A percentile compares a stretch with the other conserved stretches of the same genome.
These are phyloP conservation scores for Glycine soja DNA, from an alignment of 306 rosid species.

Conservation along the genomic window DNA sequence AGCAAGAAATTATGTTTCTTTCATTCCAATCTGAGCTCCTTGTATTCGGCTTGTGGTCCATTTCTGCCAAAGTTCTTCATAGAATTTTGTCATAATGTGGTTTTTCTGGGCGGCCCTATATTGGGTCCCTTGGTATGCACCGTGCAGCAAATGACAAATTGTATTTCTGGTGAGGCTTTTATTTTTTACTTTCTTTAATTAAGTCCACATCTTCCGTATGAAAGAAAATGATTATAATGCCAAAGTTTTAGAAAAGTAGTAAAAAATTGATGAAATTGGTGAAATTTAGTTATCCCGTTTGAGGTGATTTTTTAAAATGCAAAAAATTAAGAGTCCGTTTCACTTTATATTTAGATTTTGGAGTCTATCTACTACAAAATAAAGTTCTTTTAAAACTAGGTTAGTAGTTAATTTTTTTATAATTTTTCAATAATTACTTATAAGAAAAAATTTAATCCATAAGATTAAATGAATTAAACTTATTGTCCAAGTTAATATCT, in stretches of 20 bases:
- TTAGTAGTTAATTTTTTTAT: no score
- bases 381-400: no score
- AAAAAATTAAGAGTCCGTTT: no score
- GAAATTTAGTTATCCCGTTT: neutral
- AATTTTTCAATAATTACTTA: no score
- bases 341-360: no score
- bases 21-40: neutral
- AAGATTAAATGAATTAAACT: no score
- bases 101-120: no score
- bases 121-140: neutral
- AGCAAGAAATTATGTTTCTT: neutral
- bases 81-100: constrained; percentile 14
- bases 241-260: neutral
- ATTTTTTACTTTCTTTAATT: constrained; percentile 24
- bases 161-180: neutral
- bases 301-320: no score
- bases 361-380: no score
- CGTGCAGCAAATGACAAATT: constrained; percentile 11
- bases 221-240: no score
- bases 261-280: neutral
- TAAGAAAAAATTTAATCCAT: no score
- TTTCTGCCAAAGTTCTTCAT: constrained; percentile 13
- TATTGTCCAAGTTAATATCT: no score
- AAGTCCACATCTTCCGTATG: neutral
- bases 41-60: neutral